phyloP scores from a whole-genome alignment of 1,284 basidiomycete genomes.

The Melampsora medusae region DNA sequence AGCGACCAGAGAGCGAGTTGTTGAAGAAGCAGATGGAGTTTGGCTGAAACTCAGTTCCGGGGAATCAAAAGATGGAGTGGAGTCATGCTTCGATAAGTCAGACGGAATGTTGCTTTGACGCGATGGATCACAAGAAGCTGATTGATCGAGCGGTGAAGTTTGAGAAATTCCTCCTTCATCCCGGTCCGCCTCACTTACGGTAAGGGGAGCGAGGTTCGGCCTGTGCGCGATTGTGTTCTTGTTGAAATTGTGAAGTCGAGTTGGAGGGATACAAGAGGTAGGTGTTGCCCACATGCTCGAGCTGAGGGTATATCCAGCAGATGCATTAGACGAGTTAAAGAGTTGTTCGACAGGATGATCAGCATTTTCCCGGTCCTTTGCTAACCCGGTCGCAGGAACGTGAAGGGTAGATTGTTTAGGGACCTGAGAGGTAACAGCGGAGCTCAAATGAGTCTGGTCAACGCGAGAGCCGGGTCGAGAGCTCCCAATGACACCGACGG shows the following conservation, averaged over 20 bases:
- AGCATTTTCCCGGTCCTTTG: neutral
- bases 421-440: conserved; percentile 5
- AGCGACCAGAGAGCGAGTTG: conserved; percentile 27
- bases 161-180: neutral
- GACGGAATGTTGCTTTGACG: neutral
- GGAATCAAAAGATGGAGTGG: conserved; percentile 16
- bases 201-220: neutral
- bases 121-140: neutral
- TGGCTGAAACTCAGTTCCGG: conserved; percentile 42
- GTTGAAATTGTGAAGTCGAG: conserved; percentile 7
- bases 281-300: conserved; percentile 44
- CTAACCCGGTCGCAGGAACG: neutral
- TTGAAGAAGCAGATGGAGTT: conserved; percentile 39
- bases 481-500: conserved; percentile 37
- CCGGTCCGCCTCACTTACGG: neutral
- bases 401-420: conserved; percentile 5
- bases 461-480: conserved; percentile 37
- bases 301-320: conserved; percentile 41
- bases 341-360: neutral
- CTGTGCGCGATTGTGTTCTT: conserved; percentile 1
- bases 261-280: neutral
- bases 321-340: conserved; percentile 7
- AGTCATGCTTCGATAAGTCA: conserved; percentile 11
- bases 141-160: no score
- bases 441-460: conserved; percentile 7